These are phyloP conservation scores for Clonostachys solani DNA, from an alignment of 2,329 filamentous ascomycete species.

Conservation along the genomic window DNA sequence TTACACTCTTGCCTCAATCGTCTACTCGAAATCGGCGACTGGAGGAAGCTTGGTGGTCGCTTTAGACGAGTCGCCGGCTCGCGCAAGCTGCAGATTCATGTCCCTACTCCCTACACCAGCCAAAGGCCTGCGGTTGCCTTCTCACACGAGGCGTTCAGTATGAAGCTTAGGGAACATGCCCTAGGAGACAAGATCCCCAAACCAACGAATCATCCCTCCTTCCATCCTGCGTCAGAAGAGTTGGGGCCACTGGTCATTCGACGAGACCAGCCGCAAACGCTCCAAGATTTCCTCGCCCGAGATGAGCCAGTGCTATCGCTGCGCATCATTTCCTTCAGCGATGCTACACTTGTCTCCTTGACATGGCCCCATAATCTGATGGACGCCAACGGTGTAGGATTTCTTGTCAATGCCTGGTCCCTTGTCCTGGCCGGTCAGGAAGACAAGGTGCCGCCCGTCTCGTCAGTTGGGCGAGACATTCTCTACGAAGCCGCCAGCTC, in stretches of 20 bases:
- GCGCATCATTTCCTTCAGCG: constrained; percentile 40
- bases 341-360: constrained; percentile 43
- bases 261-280: not conserved
- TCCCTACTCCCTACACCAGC: constrained; percentile 18
- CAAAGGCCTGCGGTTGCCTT: constrained; percentile 32
- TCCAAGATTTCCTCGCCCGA: constrained; percentile 28
- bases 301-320: constrained; percentile 41
- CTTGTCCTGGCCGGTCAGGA: constrained; percentile 35
- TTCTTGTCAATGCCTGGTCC: constrained; percentile 39
- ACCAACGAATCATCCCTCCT: constrained; percentile 8
- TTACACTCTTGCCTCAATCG: constrained; percentile 25
- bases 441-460: constrained; percentile 22
- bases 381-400: constrained; percentile 36
- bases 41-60: constrained; percentile 40
- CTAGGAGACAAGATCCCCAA: constrained; percentile 28
- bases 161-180: constrained; percentile 33
- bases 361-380: constrained; percentile 40
- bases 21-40: constrained; percentile 35
- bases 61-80: constrained; percentile 20
- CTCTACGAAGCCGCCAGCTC: no score
- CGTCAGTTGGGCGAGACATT: no score
- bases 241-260: constrained; percentile 7
- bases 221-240: constrained; percentile 6
- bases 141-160: constrained; percentile 27
- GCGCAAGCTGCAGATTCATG: constrained; percentile 22